Conservation (phyloP, 2,329 filamentous ascomycete genomes). For the Aspergillus jensenii region DNA sequence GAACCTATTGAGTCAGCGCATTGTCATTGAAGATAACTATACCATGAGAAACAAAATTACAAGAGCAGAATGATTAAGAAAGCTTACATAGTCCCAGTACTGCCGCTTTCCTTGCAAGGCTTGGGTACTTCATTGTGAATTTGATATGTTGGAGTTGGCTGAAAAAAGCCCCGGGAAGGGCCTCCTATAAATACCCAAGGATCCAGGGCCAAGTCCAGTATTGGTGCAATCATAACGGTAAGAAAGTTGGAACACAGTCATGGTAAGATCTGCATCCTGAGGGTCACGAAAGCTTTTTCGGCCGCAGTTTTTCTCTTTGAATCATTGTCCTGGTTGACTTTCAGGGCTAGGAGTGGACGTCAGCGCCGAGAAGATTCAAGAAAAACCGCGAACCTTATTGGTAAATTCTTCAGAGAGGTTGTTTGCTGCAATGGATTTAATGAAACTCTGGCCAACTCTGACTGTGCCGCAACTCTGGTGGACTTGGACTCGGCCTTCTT, state of each 20-base stretch:
- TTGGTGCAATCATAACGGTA: not conserved
- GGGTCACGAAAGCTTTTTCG: not conserved
- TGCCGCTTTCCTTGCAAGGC: not conserved
- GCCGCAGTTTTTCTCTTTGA: not conserved
- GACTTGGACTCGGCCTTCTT: not conserved
- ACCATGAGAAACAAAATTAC: not conserved
- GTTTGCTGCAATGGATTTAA: not conserved
- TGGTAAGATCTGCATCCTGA: not conserved
- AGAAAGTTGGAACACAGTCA: not conserved
- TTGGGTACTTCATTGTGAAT: not conserved
- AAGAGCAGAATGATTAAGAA: not conserved
- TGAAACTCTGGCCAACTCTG: not conserved
- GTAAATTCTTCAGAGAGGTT: not conserved
- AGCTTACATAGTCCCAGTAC: conserved; percentile 4
- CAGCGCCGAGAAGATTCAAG: not conserved
- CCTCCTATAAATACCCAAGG: not conserved
- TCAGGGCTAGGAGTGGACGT: not conserved
- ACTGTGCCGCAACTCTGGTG: not conserved
- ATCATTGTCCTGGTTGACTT: not conserved
- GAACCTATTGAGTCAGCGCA: conserved; percentile 3
- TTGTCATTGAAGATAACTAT: not conserved
- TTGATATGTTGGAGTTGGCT: too few species aligned
- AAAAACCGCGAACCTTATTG: not conserved
- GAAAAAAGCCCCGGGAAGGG: not conserved
- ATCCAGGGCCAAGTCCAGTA: not conserved